A percentile compares a stretch with the other conserved stretches of the same genome.
These are phyloP conservation scores for Clarireedia hainanense DNA, from an alignment of 2,329 filamentous ascomycete genomes.

Conservation along the genomic window DNA sequence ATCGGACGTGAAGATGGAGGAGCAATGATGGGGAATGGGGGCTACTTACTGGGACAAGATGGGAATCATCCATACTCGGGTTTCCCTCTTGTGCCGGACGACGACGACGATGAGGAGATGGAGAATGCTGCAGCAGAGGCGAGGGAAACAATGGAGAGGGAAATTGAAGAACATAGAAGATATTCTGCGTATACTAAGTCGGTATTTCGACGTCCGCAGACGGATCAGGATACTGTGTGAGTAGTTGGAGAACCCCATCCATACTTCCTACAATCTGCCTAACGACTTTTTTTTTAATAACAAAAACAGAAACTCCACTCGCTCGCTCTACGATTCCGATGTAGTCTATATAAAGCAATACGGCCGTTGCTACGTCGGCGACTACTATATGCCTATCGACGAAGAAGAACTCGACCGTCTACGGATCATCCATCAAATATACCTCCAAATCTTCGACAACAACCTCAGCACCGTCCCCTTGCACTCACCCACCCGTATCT, in stretches of 20 bases:
- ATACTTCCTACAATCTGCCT: neutral
- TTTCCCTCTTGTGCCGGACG: neutral
- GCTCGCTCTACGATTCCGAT: conserved; percentile 26
- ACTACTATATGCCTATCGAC: conserved; percentile 33
- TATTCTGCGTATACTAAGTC: conserved; percentile 5
- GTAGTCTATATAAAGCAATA: conserved; percentile 37
- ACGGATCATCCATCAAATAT: conserved; percentile 24
- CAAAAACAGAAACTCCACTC: conserved; percentile 24
- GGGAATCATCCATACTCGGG: neutral
- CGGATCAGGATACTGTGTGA: conserved; percentile 13
- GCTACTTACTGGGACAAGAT: neutral
- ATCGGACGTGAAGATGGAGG: neutral
- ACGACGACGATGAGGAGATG: neutral
- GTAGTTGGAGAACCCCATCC: neutral
- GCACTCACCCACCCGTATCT: conserved; percentile 33
- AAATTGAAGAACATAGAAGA: neutral
- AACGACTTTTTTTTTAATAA: neutral
- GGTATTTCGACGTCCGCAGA: conserved; percentile 7
- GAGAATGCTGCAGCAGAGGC: neutral
- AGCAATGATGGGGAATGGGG: neutral
- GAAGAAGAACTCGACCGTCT: conserved; percentile 26
- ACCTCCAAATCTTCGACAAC: conserved; percentile 20
- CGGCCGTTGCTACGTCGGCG: conserved; percentile 41
- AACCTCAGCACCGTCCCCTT: conserved; percentile 29
- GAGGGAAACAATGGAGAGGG: neutral